Base-by-base conservation (phyloP, 2,329 filamentous ascomycete genomes). In the Orbilia brochopaga region DNA sequence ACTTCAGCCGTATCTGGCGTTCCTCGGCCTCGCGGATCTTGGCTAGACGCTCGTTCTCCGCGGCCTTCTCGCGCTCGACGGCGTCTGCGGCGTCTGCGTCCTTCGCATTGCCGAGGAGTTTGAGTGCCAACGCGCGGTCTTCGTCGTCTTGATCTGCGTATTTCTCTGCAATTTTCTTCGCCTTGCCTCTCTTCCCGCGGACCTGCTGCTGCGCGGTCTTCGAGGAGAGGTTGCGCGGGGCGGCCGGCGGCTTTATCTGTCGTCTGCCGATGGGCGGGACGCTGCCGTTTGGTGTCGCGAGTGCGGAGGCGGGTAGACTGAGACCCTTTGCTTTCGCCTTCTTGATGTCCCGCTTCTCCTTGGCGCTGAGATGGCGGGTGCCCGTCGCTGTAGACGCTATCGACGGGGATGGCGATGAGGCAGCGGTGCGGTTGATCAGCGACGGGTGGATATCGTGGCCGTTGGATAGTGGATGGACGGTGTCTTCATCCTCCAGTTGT, bases 71-170 rank as follows among this genome's bases (percentile, higher is more conserved):
- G 85, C 76, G 90, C 89, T 1, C 87, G 0, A 52, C 6, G 0
- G 60, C 59, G 3, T 59, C 67, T 11, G 40, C 54, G 1, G 59
- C 59, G 10, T 59, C 60, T 3, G 59, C 32, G 24, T 72, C 13
- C 86, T 13, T 87, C 17, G 74, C 64, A 13, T 90, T 88, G 42
- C 94, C 94, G n/a, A 96, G 87, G n/a, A 97, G 84, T 23, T 87
- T 85, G 80, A 97, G 89, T 32, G 92, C 91, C 0, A 92, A 85
- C 5, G 85, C 86, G 11, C 92, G 90, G 77, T 99, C 94, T 79
- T 96, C 93, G 62, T 96, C 92, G 76, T 97, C 93, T 82, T 97
- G 94, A 76, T 95, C 83, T 51, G 90, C 93, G 81, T 99, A 99
- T 79, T 96, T 97, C 67, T 86, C 83, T 2, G 91, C 91, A 1